These are phyloP conservation scores for Mortierella sp. DNA, from an alignment of 371 early-diverging fungal genomes.

Conservation along the genomic window DNA sequence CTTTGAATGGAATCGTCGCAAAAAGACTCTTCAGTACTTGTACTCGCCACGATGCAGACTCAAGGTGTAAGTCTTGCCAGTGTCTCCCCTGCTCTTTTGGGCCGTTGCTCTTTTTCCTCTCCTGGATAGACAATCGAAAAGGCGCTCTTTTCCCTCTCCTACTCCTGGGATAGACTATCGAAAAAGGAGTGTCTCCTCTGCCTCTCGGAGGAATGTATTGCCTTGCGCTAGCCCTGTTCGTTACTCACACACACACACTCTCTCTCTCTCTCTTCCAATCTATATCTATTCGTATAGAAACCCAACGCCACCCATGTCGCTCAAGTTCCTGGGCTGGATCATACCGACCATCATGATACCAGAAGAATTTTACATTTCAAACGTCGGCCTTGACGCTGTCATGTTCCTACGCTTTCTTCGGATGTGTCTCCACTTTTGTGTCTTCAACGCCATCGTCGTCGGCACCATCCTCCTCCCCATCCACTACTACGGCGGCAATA, in stretches of 20 bases:
- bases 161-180: not conserved
- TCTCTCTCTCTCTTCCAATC: not conserved
- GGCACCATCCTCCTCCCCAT: conserved; percentile 63
- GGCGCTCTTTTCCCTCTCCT: not conserved
- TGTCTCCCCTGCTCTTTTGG: not conserved
- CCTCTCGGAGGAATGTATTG: no score
- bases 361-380: conserved; percentile 60
- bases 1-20: conserved; percentile 55
- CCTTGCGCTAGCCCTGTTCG: not conserved
- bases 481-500: conserved; percentile 56
- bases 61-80: conserved; percentile 35
- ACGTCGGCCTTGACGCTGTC: conserved; percentile 72
- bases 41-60: conserved; percentile 53
- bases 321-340: conserved; percentile 55
- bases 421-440: conserved; percentile 69
- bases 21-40: conserved; percentile 52
- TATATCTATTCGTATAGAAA: conserved; percentile 25
- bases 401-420: conserved; percentile 76
- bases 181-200: not conserved
- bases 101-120: not conserved
- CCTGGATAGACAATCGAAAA: not conserved
- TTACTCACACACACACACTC: not conserved
- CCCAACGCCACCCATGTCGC: conserved; percentile 55
- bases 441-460: conserved; percentile 56
- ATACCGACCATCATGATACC: conserved; percentile 49